phyloP scores from a whole-genome alignment of 441 rosid genomes.

The Eruca vesicaria region DNA sequence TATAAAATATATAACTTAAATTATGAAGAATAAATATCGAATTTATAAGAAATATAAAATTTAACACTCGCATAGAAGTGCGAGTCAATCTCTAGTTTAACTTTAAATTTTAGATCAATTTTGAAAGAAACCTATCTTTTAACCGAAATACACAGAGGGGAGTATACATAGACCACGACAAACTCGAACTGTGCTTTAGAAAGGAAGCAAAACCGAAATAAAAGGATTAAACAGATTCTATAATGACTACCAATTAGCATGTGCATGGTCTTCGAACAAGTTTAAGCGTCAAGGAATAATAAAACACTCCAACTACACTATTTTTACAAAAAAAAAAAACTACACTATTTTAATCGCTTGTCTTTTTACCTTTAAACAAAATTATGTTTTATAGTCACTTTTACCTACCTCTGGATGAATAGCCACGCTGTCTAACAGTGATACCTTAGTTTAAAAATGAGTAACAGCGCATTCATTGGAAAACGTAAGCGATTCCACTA shows the following conservation, averaged over 20 bases:
- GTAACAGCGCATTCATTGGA: conserved; percentile 1
- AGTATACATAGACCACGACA: background rate
- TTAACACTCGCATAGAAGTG: too few relatives aligned
- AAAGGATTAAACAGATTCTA: background rate
- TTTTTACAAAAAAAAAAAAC: too few relatives aligned
- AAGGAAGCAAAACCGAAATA: conserved; percentile 4
- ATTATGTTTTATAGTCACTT: background rate
- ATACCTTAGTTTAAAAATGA: background rate
- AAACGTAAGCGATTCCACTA: background rate
- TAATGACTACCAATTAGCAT: conserved; percentile 3
- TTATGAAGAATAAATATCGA: too few relatives aligned
- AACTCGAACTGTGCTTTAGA: background rate
- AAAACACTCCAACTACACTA: too few relatives aligned
- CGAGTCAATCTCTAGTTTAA: too few relatives aligned
- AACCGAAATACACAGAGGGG: background rate
- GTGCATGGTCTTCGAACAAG: conserved; percentile 15
- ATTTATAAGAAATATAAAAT: too few relatives aligned
- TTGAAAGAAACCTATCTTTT: background rate
- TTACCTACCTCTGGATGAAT: conserved; percentile 19
- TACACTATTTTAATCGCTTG: too few relatives aligned
- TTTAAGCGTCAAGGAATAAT: background rate
- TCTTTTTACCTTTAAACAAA: background rate
- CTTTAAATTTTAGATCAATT: background rate
- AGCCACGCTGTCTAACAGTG: conserved; percentile 23
- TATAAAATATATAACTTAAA: too few relatives aligned